Percentiles rank a stretch among this genome's conserved stretches.
These are phyloP conservation scores for Leccinum aurantiacum DNA, from an alignment of 768 basidiomycete genomes.

Conservation along the genomic window DNA sequence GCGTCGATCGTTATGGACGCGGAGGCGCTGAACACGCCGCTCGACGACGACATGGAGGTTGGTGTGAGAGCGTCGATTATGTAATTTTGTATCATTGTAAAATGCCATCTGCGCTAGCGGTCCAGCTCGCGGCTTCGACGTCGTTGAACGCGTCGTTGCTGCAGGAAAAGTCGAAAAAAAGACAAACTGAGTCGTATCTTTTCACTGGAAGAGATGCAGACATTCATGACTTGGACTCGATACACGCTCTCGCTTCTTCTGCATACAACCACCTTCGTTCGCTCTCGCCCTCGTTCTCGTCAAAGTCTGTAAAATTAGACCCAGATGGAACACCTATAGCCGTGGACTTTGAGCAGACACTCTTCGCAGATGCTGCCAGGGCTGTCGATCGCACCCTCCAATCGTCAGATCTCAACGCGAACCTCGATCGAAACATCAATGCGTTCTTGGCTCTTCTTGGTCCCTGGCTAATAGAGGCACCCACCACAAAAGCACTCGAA, in stretches of 20 bases:
- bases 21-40: conserved; percentile 48
- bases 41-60: conserved; percentile 21
- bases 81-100: conserved; percentile 30
- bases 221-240: conserved; percentile 82
- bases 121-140: conserved; percentile 73
- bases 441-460: conserved; percentile 71
- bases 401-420: conserved; percentile 55
- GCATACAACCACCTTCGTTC: conserved; percentile 71
- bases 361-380: conserved; percentile 82
- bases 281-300: conserved; percentile 53
- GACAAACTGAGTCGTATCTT: conserved; percentile 76
- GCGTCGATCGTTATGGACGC: conserved; percentile 59
- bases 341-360: conserved; percentile 56
- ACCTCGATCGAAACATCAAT: conserved; percentile 61
- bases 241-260: conserved; percentile 78
- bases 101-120: conserved; percentile 74
- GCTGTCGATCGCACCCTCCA: conserved; percentile 77
- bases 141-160: conserved; percentile 80
- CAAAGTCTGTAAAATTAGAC: conserved; percentile 13
- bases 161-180: conserved; percentile 59
- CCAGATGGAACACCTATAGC: conserved; percentile 17
- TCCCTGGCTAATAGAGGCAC: conserved; percentile 77
- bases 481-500: conserved; percentile 82
- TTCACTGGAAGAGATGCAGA: conserved; percentile 82
- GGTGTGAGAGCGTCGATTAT: conserved; percentile 4